These are phyloP conservation scores for Guyanaporus albipodus DNA, from an alignment of 768 basidiomycete species.

Conservation along the genomic window DNA sequence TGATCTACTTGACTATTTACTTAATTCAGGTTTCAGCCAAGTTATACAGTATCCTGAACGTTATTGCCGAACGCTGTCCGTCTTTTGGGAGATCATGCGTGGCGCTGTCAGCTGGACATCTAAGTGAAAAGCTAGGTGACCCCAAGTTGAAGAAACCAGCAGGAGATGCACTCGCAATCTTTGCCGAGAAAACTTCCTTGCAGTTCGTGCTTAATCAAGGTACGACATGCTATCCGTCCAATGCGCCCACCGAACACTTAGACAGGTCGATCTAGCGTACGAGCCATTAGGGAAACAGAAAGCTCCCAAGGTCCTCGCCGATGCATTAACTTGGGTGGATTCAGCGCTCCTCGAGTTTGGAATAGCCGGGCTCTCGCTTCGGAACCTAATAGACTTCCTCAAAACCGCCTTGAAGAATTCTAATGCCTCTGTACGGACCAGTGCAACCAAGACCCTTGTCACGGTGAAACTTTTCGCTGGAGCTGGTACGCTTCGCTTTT, in stretches of 20 bases:
- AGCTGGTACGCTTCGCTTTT: constrained; percentile 48
- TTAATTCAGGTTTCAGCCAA: constrained; percentile 77
- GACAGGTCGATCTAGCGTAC: constrained; percentile 55
- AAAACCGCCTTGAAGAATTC: constrained; percentile 87
- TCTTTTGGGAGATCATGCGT: constrained; percentile 83
- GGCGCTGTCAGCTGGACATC: constrained; percentile 74
- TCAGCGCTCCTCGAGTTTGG: constrained; percentile 87
- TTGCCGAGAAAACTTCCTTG: constrained; percentile 89
- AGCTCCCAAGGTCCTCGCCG: constrained; percentile 94
- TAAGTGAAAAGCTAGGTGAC: constrained; percentile 94
- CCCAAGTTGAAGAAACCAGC: constrained; percentile 96
- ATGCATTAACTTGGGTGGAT: constrained; percentile 87
- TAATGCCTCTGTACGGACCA: constrained; percentile 89
- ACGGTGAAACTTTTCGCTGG: constrained; percentile 92
- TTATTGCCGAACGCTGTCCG: constrained; percentile 74
- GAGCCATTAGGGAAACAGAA: constrained; percentile 94
- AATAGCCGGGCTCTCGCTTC: constrained; percentile 77
- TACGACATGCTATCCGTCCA: constrained; percentile 33
- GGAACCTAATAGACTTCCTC: constrained; percentile 85
- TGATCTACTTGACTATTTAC: constrained; percentile 8
- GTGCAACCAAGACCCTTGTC: constrained; percentile 88
- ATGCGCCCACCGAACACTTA: constrained; percentile 13
- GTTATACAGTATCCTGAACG: constrained; percentile 70
- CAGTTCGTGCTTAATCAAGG: constrained; percentile 94
- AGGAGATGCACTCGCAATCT: constrained; percentile 76